Conservation (phyloP, 129 eudicot species). For the Helichrysum umbraculigerum region DNA sequence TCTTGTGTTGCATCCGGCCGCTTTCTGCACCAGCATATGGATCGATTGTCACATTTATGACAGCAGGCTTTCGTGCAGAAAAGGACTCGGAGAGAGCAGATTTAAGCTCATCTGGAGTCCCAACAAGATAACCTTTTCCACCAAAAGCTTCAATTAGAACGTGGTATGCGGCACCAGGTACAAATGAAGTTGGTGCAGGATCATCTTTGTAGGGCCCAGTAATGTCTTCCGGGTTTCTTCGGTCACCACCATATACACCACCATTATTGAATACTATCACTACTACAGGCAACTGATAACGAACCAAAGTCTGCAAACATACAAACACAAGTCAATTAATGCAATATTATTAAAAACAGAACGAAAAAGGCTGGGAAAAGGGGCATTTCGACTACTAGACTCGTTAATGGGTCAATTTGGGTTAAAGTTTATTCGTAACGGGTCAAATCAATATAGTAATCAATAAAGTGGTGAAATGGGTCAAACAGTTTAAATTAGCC, state of each 20-base stretch:
- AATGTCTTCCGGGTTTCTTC: conserved; percentile 82
- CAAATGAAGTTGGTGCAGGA: conserved; percentile 97
- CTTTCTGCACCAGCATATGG: conserved; percentile 98
- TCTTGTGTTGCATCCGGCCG: conserved; percentile 95
- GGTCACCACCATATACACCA: conserved; percentile 96
- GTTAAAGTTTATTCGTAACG: not conserved
- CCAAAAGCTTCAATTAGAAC: conserved; percentile 87
- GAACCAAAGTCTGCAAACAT: conserved; percentile 76
- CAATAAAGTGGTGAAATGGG: no score
- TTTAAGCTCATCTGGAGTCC: conserved; percentile 86
- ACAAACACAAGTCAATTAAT: not conserved
- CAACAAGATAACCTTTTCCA: conserved; percentile 93
- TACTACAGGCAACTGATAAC: conserved; percentile 89
- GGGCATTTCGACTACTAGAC: not conserved
- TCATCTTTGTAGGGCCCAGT: conserved; percentile 87
- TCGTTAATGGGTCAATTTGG: not conserved
- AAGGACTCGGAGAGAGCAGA: conserved; percentile 76
- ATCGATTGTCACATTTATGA: conserved; percentile 85
- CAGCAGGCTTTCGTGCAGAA: conserved; percentile 82
- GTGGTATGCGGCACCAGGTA: conserved; percentile 89
- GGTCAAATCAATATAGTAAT: not conserved
- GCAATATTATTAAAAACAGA: not conserved
- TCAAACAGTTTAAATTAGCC: not conserved
- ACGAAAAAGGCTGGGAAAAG: not conserved
- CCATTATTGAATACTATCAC: conserved; percentile 98